Percentiles rank a stretch among this genome's conserved stretches.
Conservation (phyloP, 345 rosid species). For the Lumnitzera littorea region DNA sequence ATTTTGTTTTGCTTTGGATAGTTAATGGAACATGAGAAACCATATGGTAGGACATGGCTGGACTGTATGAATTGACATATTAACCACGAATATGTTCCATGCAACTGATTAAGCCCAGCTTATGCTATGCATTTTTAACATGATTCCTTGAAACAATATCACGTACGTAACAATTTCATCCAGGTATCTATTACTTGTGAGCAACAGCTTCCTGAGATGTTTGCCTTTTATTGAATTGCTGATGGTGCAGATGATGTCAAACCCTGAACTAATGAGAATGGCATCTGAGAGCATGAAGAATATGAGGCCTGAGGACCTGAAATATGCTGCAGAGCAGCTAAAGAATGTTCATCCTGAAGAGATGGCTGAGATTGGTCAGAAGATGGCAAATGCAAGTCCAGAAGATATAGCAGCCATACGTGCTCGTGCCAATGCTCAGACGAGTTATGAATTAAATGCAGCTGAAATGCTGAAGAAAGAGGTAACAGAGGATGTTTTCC, state of each 20-base stretch:
- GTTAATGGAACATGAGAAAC: too few relatives aligned
- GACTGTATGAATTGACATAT: too few relatives aligned
- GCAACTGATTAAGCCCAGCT: too few relatives aligned
- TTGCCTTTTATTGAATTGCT: constrained; percentile 1
- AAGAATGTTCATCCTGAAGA: constrained; percentile 74
- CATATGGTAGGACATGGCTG: too few relatives aligned
- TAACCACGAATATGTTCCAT: too few relatives aligned
- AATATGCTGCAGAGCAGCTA: constrained; percentile 82
- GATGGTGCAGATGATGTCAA: constrained; percentile 75
- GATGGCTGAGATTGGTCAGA: constrained; percentile 85
- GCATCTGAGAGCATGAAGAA: constrained; percentile 93
- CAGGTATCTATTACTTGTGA: neutral
- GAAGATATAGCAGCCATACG: constrained; percentile 80
- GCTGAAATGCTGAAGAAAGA: constrained; percentile 83
- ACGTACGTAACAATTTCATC: neutral
- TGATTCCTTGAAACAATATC: too few relatives aligned
- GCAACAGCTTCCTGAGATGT: neutral
- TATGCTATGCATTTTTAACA: too few relatives aligned
- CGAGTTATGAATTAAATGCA: constrained; percentile 56
- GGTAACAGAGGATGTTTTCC: constrained; percentile 23
- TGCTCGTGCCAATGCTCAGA: constrained; percentile 68
- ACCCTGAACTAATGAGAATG: constrained; percentile 92
- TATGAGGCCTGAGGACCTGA: constrained; percentile 86
- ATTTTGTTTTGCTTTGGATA: too few relatives aligned
- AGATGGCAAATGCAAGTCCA: constrained; percentile 80